phyloP scores from a whole-genome alignment of 352 stramenopile genomes.

The Phytophthora fragariaefolia region DNA sequence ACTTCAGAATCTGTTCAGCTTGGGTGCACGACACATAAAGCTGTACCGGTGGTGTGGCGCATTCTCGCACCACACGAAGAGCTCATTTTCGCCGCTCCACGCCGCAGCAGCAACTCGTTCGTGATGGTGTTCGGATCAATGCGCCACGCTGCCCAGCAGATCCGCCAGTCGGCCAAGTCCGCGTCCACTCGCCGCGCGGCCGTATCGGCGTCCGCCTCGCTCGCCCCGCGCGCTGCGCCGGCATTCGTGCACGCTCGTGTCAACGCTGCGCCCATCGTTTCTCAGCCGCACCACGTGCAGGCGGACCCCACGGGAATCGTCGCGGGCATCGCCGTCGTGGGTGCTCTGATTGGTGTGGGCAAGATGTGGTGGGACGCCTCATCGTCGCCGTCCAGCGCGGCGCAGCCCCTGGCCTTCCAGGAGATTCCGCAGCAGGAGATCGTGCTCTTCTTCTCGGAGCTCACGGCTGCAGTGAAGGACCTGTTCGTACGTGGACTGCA shows the following conservation, averaged over 20 bases:
- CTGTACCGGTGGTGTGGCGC: background rate
- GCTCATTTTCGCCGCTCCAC: slow-evolving; percentile 8
- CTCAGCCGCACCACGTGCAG: slow-evolving; percentile 38
- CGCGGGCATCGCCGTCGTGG: slow-evolving; percentile 69
- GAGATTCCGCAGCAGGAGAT: slow-evolving; percentile 72
- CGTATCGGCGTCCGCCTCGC: slow-evolving; percentile 13
- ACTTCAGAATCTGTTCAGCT: background rate
- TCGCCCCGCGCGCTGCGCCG: background rate
- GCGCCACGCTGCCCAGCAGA: slow-evolving; percentile 36
- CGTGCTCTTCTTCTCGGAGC: slow-evolving; percentile 73
- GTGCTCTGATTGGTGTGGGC: slow-evolving; percentile 70
- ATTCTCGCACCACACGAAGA: slow-evolving; percentile 26
- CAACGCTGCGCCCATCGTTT: slow-evolving; percentile 5
- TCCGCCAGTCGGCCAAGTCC: slow-evolving; percentile 26
- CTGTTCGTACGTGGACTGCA: slow-evolving; percentile 62
- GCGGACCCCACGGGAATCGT: slow-evolving; percentile 73
- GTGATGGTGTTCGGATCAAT: slow-evolving; percentile 40
- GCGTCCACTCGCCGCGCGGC: slow-evolving; percentile 4
- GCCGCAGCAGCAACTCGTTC: background rate
- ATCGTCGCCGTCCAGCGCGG: slow-evolving; percentile 19
- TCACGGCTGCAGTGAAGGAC: slow-evolving; percentile 64
- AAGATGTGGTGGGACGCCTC: slow-evolving; percentile 91
- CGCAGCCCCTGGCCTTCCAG: slow-evolving; percentile 37
- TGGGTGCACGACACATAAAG: background rate
- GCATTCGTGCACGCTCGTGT: slow-evolving; percentile 20